These are phyloP conservation scores for Colletotrichum spinosum DNA, from an alignment of 2,329 filamentous ascomycete species.

Conservation along the genomic window DNA sequence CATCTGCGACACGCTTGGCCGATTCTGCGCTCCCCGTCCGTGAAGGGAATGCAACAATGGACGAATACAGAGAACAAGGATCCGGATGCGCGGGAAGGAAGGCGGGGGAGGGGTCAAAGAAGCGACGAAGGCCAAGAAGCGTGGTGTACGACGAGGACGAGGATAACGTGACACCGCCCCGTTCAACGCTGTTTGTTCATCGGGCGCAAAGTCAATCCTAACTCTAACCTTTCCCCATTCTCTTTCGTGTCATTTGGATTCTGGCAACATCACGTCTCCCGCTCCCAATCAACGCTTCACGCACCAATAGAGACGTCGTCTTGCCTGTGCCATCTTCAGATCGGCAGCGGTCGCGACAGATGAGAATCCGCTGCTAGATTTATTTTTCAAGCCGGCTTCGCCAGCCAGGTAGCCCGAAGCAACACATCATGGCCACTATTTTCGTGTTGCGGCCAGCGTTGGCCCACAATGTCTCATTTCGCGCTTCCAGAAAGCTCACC, in stretches of 20 bases:
- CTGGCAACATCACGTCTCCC: too few relatives aligned
- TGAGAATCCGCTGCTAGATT: constrained; percentile 21
- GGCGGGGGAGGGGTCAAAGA: constrained; percentile 11
- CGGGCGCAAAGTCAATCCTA: constrained; percentile 34
- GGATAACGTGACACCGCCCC: constrained; percentile 23
- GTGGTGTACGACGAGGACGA: background rate
- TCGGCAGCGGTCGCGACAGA: constrained; percentile 29
- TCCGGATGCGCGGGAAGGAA: constrained; percentile 25
- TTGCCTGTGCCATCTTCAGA: constrained; percentile 2
- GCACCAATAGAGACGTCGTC: too few relatives aligned
- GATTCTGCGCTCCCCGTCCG: constrained; percentile 32
- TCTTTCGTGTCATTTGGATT: constrained; percentile 5
- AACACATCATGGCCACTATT: constrained; percentile 31
- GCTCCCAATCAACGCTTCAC: too few relatives aligned
- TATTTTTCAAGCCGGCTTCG: constrained; percentile 26
- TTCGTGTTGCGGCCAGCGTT: constrained; percentile 33
- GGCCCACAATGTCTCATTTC: constrained; percentile 26
- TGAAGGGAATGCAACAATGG: constrained; percentile 6
- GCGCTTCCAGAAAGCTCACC: constrained; percentile 24
- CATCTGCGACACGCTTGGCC: constrained; percentile 36
- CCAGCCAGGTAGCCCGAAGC: constrained; percentile 32
- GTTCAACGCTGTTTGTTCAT: constrained; percentile 16
- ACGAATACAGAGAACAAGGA: constrained; percentile 27
- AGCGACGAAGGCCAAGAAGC: constrained; percentile 3
- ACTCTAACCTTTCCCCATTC: constrained; percentile 18